phyloP scores from a whole-genome alignment of 257 asterid species.

The Lithospermum erythrorhizon region DNA sequence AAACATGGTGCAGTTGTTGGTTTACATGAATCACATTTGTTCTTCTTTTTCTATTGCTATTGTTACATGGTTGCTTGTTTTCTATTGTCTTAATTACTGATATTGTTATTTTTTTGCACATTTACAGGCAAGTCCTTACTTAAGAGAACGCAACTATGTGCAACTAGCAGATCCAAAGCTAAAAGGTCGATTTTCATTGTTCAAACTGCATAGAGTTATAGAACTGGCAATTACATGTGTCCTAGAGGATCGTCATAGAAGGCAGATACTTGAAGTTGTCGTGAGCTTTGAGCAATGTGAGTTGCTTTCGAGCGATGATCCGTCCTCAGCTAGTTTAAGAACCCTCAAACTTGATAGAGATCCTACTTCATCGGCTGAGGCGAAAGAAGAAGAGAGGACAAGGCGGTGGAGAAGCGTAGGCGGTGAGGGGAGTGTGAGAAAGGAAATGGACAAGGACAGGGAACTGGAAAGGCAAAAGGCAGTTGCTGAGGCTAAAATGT shows the following conservation, averaged over 20 bases:
- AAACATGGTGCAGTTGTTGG: too few relatives aligned
- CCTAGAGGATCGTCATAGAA: conserved; percentile 9
- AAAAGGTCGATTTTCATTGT: conserved; percentile 18
- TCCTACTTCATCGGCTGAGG: too few relatives aligned
- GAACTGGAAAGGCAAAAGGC: conserved; percentile 6
- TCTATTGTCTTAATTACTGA: background rate
- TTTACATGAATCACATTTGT: too few relatives aligned
- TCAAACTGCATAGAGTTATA: conserved; percentile 15
- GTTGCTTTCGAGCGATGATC: conserved; percentile 8
- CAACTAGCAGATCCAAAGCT: conserved; percentile 27
- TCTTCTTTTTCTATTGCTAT: background rate
- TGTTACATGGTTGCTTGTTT: background rate
- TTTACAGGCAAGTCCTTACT: conserved; percentile 28
- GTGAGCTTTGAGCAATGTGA: conserved; percentile 15
- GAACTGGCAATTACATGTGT: conserved; percentile 30
- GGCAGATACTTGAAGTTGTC: conserved; percentile 27
- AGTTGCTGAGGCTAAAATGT: conserved; percentile 46
- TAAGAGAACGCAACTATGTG: conserved; percentile 18
- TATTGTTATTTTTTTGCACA: background rate
- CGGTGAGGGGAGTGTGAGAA: conserved; percentile 7
- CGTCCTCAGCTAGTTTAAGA: background rate
- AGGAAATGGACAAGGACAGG: conserved; percentile 15
- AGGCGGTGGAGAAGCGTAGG: background rate
- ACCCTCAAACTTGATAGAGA: too few relatives aligned
- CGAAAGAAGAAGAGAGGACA: background rate